Conservation (phyloP, 352 stramenopile species). For the Globisporangium emineosum region DNA sequence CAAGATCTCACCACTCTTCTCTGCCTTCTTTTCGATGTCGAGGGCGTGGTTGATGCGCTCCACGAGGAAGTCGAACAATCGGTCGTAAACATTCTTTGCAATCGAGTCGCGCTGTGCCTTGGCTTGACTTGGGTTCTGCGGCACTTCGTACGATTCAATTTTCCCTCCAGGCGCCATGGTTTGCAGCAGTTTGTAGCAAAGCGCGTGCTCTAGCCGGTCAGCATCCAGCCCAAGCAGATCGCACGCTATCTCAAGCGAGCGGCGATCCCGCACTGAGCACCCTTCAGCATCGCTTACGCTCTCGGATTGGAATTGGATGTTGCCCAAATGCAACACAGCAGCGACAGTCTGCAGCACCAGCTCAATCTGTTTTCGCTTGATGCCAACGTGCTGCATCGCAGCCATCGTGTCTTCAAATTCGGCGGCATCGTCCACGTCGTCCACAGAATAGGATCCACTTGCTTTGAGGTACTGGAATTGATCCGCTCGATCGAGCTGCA, state of each 20-base stretch:
- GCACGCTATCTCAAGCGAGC: slow-evolving; percentile 63
- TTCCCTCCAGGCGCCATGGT: slow-evolving; percentile 84
- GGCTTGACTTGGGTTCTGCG: slow-evolving; percentile 86
- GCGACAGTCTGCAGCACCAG: slow-evolving; percentile 84
- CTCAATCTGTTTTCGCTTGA: slow-evolving; percentile 88
- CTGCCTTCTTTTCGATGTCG: slow-evolving; percentile 79
- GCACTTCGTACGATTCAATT: slow-evolving; percentile 85
- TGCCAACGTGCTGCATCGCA: slow-evolving; percentile 86
- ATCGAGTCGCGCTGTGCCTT: slow-evolving; percentile 93
- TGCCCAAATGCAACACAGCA: slow-evolving; percentile 77
- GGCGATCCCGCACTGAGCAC: slow-evolving; percentile 40
- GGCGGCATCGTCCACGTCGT: slow-evolving; percentile 90
- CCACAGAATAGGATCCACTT: slow-evolving; percentile 86
- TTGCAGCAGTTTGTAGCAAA: slow-evolving; percentile 85
- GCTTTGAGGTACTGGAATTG: slow-evolving; percentile 88
- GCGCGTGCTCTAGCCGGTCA: slow-evolving; percentile 53
- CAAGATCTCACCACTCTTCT: slow-evolving; percentile 75
- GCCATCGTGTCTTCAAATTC: slow-evolving; percentile 86
- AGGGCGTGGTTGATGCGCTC: slow-evolving; percentile 86
- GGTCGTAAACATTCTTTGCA: slow-evolving; percentile 95
- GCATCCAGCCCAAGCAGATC: slow-evolving; percentile 67
- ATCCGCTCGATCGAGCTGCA: slow-evolving; percentile 69
- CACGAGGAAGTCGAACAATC: slow-evolving; percentile 97
- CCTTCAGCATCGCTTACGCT: slow-evolving; percentile 74
- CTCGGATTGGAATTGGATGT: slow-evolving; percentile 62